Base-by-base conservation (phyloP, 495 filamentous ascomycete species). In the Penicillium egyptiacum region DNA sequence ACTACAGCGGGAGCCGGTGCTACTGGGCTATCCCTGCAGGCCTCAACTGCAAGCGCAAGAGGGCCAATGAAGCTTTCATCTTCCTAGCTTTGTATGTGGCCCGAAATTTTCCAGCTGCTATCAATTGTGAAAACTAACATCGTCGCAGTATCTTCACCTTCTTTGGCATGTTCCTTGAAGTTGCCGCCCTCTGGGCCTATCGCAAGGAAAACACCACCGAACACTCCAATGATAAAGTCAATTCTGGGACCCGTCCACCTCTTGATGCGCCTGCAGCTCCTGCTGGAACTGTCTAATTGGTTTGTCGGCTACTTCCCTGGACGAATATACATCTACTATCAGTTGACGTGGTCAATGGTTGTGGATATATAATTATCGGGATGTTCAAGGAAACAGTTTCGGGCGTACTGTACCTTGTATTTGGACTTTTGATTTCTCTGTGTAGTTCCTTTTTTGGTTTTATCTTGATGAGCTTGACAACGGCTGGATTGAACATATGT, bases 11-110 rank as follows among this genome's bases (percentile, higher is more conserved):
- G 55, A 60, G 69, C 31, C 50, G 63, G 58, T 75, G 75, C 67
- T 57, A 52, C 49, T 66, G 74, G 41, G 46, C 63, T 37, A 51
- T 70, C 5, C 75, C 76, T 6, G 63, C 69, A 6, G 65, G 63
- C 47, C 8, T 70, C 42, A 37, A 40, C 25, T 77, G 74, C 60
- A 35, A 50, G 7, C 61, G 54, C 35, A 78, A 77, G 61, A 73
- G 78, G 49, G 77, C 82, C 28, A 77, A 80, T 53, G 81, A 85
- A 64, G 71, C 83, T 1, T 86, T 86, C 56, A 81, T 78, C 61
- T 86, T 86, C 67, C 70, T 86, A 30, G 79, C 82, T 22, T 86
- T 86, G 83, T 86, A 75, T 42, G 81, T 79, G 41, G 12, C 23
- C 6, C 20, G n/a, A 14, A 40, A 2, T 2, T 0, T 2, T 1